Evolutionary conservation across 768 basidiomycete species (phyloP).

Genomic region (Ramaria sp.): DNA sequence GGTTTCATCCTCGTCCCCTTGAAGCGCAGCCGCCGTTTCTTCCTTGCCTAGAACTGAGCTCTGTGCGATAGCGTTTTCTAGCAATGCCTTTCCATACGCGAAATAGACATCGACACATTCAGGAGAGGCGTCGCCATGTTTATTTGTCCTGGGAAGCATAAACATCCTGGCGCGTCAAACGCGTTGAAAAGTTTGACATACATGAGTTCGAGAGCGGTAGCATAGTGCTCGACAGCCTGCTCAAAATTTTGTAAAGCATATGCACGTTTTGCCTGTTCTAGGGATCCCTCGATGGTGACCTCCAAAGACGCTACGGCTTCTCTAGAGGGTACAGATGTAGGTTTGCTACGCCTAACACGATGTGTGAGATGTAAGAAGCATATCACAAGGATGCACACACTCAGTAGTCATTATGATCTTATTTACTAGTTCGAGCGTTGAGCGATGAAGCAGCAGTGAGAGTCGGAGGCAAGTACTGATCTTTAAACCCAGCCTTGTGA

Average conservation of each 20-base stretch:
- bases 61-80: constrained; percentile 86
- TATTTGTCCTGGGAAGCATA: constrained; percentile 42
- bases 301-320: background rate
- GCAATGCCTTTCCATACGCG: constrained; percentile 82
- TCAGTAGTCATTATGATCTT: background rate
- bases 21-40: constrained; percentile 44
- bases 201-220: constrained; percentile 74
- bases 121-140: constrained; percentile 69
- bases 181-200: constrained; percentile 34
- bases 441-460: background rate
- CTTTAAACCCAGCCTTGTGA: background rate
- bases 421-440: background rate
- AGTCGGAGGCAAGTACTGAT: background rate
- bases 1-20: constrained; percentile 25
- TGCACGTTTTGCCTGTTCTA: constrained; percentile 80
- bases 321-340: background rate
- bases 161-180: constrained; percentile 4
- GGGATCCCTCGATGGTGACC: constrained; percentile 36
- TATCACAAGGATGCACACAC: background rate
- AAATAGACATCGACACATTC: constrained; percentile 85
- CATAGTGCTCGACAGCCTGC: constrained; percentile 76
- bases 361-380: background rate
- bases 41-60: constrained; percentile 86
- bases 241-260: constrained; percentile 82
- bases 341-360: background rate